Base-by-base conservation (phyloP, 352 stramenopile species). In the Pythium periplocum region DNA sequence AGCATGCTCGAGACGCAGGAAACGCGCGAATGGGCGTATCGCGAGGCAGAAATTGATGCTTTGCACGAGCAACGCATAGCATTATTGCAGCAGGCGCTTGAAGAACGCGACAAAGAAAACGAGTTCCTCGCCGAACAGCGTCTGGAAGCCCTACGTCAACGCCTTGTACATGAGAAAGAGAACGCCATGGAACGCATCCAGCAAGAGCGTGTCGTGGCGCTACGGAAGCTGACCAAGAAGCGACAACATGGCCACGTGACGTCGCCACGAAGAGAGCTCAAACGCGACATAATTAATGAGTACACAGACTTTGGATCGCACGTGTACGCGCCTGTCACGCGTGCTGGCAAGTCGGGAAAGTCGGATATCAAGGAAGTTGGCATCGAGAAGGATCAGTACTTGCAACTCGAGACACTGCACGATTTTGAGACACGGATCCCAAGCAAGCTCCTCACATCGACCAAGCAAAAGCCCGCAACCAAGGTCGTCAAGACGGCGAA, bases 1-100 rank as follows among this genome's bases (percentile, higher is more conserved):
- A 60, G 53, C 30, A 91, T 98, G 68, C 90, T 98, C 65, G 90
- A 98, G 67, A 67, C 85, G 47, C 92, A 98, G 61, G 93, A 98
- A 61, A 84, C 86, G 31, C 70, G 71, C 34, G 90, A 97, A 53
- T 97, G 87, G 77, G 74, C 81, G 34, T 86, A 89, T 48, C 78
- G 87, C 7, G 89, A 97, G 65, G 66, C 68, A n/a, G 88, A 97
- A 56, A 93, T 97, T 40, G 87, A 98, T 49, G 66, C 66, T 5
- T 65, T 90, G 51, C 83, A 96, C 59, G 86, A 66, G 11, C 80
- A 91, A 56, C 82, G 89, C 11, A 66, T 98, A 30, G 59, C 57
- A 36, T 45, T 94, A 35, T 69, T 98, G 10, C 59, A 82, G 51
- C 74, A 91, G 57, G 90, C 88, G 30, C 68, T 98, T 37, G 55